Evolutionary conservation across 2,329 filamentous ascomycete genomes (phyloP).

Genomic region (Microthyrium microscopicum): DNA sequence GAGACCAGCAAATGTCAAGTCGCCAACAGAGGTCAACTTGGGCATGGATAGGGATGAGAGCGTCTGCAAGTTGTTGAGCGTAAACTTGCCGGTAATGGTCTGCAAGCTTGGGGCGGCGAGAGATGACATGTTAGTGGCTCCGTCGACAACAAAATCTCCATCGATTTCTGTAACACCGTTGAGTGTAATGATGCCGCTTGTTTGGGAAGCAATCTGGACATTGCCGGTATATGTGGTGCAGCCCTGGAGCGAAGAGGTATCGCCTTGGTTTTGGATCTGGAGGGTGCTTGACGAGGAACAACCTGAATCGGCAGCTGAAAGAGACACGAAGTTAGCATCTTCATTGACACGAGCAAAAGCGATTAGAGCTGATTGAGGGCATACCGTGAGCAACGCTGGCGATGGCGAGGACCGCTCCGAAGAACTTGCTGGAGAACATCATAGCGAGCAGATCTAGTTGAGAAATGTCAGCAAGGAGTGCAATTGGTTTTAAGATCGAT

Average conservation of each 20-base stretch:
- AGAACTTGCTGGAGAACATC: too few relatives aligned
- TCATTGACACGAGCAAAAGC: too few relatives aligned
- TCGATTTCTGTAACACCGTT: constrained; percentile 44
- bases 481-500: too few relatives aligned
- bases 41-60: constrained; percentile 53
- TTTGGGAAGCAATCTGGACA: constrained; percentile 44
- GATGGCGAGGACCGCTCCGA: too few relatives aligned
- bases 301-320: too few relatives aligned
- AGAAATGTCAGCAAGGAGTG: too few relatives aligned
- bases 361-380: too few relatives aligned
- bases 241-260: constrained; percentile 39
- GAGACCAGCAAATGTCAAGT: constrained; percentile 57
- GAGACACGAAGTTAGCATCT: too few relatives aligned
- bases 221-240: constrained; percentile 57
- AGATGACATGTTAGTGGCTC: constrained; percentile 44
- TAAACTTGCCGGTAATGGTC: constrained; percentile 53
- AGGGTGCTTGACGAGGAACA: constrained; percentile 30
- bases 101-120: constrained; percentile 45
- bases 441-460: too few relatives aligned
- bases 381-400: too few relatives aligned
- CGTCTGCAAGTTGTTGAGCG: constrained; percentile 48
- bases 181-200: constrained; percentile 43
- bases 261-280: constrained; percentile 43
- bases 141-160: constrained; percentile 34
- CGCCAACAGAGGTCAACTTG: constrained; percentile 45